A percentile compares a stretch with the other conserved stretches of the same genome.
phyloP scores from a whole-genome alignment of 164 flowering plant genomes.

The Vitis labrusca region DNA sequence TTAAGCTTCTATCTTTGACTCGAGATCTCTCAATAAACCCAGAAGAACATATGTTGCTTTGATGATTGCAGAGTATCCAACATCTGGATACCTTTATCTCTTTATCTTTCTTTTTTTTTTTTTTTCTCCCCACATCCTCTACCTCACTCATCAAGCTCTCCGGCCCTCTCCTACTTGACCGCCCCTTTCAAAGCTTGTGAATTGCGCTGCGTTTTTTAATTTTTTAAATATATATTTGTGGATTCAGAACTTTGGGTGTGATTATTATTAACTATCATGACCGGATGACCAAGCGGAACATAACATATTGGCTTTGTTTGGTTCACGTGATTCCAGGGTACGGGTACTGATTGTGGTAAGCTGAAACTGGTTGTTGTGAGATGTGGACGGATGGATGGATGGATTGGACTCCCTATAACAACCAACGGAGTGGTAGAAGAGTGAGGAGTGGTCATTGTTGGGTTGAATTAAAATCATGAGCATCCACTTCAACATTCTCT shows the following conservation, averaged over 20 bases:
- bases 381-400: constrained; percentile 10
- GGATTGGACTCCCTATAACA: constrained; percentile 28
- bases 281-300: constrained; percentile 1
- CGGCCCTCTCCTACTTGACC: constrained; percentile 12
- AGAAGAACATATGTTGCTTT: constrained; percentile 34
- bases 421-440: constrained; percentile 6
- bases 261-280: constrained; percentile 16
- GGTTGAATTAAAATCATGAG: constrained; percentile 2
- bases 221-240: neutral
- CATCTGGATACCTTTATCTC: constrained; percentile 16
- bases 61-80: constrained; percentile 43
- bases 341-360: constrained; percentile 4
- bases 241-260: constrained; percentile 19
- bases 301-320: constrained; percentile 9
- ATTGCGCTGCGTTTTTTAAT: too few species aligned
- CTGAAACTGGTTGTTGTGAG: constrained; percentile 7
- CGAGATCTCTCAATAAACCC: constrained; percentile 18
- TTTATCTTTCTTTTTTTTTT: constrained; percentile 1
- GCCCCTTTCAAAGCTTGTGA: too few species aligned
- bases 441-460: constrained; percentile 13
- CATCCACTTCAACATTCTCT: neutral
- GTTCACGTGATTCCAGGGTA: constrained; percentile 40
- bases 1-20: constrained; percentile 43
- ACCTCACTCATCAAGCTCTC: constrained; percentile 8
- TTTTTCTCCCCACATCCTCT: too few species aligned